phyloP scores from a whole-genome alignment of 2,329 filamentous ascomycete genomes.

The Lasiodiplodia theobromae region DNA sequence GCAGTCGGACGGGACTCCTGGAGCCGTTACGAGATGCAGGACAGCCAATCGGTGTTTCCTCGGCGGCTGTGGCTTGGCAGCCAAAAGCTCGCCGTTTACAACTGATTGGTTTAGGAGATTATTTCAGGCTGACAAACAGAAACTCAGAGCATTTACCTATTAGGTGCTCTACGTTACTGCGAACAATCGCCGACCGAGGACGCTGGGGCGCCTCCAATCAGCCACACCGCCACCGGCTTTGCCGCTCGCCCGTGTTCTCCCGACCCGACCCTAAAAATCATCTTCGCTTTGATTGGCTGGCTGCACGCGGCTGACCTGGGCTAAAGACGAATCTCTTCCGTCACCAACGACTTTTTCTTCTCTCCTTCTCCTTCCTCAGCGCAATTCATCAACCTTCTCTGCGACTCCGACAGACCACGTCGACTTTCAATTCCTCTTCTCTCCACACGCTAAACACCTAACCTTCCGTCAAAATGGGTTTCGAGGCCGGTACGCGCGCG shows the following conservation, averaged over 20 bases:
- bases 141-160: not conserved
- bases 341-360: constrained; percentile 35
- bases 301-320: constrained; percentile 19
- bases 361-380: constrained; percentile 34
- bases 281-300: constrained; percentile 20
- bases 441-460: constrained; percentile 30
- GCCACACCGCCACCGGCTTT: constrained; percentile 10
- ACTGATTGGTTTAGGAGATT: too few relatives aligned
- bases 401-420: constrained; percentile 1
- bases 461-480: constrained; percentile 46
- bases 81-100: too few relatives aligned
- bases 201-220: not conserved
- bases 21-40: too few relatives aligned
- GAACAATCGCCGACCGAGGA: constrained; percentile 9
- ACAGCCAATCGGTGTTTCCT: too few relatives aligned
- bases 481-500: constrained; percentile 45
- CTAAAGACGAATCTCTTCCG: constrained; percentile 27
- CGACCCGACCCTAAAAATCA: constrained; percentile 8
- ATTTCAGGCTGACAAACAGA: not conserved
- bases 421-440: constrained; percentile 21
- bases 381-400: constrained; percentile 3
- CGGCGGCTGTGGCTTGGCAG: too few relatives aligned
- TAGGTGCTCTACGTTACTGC: not conserved
- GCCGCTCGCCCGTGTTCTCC: constrained; percentile 16
- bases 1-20: not conserved